These are phyloP conservation scores for Fusarium mexicanum DNA, from an alignment of 2,329 filamentous ascomycete species.

Conservation along the genomic window DNA sequence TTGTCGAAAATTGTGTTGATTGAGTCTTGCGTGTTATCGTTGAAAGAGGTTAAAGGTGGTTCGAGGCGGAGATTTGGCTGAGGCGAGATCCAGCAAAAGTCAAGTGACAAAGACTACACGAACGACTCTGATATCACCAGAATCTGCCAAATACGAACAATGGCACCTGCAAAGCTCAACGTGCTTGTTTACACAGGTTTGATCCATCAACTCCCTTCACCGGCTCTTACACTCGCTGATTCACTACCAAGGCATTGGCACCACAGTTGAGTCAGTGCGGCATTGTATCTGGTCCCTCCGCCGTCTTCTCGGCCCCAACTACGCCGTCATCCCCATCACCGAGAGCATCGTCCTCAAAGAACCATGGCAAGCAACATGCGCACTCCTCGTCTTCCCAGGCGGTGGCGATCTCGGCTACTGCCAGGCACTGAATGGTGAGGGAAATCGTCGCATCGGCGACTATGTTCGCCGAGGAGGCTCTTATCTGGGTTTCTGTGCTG, in stretches of 20 bases:
- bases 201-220: neutral
- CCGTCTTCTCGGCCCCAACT: constrained; percentile 85
- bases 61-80: constrained; percentile 36
- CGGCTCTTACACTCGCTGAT: neutral
- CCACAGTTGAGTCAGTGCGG: constrained; percentile 86
- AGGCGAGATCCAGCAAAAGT: constrained; percentile 34
- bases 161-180: constrained; percentile 80
- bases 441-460: constrained; percentile 84
- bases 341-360: constrained; percentile 85
- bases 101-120: constrained; percentile 34
- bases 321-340: constrained; percentile 88
- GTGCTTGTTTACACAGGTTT: constrained; percentile 92
- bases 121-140: neutral
- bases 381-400: constrained; percentile 89
- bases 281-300: constrained; percentile 90
- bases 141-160: constrained; percentile 46
- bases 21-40: neutral
- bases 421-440: constrained; percentile 83
- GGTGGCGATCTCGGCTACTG: constrained; percentile 96
- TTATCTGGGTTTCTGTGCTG: constrained; percentile 93
- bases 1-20: constrained; percentile 39
- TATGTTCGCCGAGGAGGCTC: constrained; percentile 86
- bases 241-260: constrained; percentile 73
- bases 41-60: constrained; percentile 35
- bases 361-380: constrained; percentile 88